Evolutionary conservation across 345 rosid genomes (phyloP), one percentile per base, ranked within the genome.

Genomic region (Arabidopsis thaliana): DNA sequence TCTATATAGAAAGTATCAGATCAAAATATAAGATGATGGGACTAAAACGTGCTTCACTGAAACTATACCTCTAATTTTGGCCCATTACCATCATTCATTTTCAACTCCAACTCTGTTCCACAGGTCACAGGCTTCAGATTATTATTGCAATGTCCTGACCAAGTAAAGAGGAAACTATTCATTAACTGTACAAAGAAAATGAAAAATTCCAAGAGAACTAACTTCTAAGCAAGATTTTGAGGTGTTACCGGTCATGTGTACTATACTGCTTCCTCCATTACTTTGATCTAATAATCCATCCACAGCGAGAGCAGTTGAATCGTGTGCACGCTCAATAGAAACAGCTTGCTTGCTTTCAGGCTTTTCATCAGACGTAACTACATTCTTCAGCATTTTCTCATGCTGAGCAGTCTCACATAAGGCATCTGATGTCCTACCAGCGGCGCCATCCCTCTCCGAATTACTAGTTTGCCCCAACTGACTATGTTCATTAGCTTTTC

Each of bases 1-100:
- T 38, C 33, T 22, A 22, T 33, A 37, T 40, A 55, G 28, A 53
- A 6, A 32, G 56, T 57, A 44, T 56, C 55, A 57, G 20, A 44
- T 70, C 5, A 42, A 2, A 33, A 10, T 58, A 57, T 34, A 13
- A 22, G 48, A 70, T 45, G 34, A 64, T 62, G 11, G 16, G 64
- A 61, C 41, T 37, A 36, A 40, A 40, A 28, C 8, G 55, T 52
- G 23, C 14, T 16, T 28, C 44, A 53, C 1, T 23, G 12, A 12
- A 1, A 64, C 51, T 65, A 70, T 87, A 93, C 96, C 91, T 90
- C 89, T 37, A 79, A 69, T 67, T 87, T 72, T 55, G 85, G 83
- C 67, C 84, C 69, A 52, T 72, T 80, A 63, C 78, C 88, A 49
- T 84, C 86, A 48, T 79, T 81, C 7, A 87, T 81, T 78, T 84